Conservation (phyloP, 257 asterid species). For the Solanum dulcamara region DNA sequence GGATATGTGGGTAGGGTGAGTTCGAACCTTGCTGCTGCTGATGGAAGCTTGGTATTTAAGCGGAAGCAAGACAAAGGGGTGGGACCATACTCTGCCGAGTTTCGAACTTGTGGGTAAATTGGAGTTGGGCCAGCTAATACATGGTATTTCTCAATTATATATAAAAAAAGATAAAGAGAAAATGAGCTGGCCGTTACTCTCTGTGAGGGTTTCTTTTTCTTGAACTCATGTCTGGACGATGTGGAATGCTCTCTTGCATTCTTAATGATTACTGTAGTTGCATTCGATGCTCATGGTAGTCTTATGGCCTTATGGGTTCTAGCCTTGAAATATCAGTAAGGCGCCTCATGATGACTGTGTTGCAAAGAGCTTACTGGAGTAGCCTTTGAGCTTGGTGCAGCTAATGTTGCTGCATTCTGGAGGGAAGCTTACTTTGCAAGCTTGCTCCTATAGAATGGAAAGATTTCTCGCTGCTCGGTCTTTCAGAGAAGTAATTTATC, state of each 20-base stretch:
- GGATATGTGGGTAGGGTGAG: neutral
- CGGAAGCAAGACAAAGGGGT: neutral
- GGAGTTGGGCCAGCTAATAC: neutral
- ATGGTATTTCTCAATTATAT: neutral
- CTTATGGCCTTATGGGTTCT: neutral
- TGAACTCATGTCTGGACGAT: neutral
- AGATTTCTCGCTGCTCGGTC: neutral
- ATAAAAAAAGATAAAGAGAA: neutral
- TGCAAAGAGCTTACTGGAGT: neutral
- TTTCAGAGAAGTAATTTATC: neutral
- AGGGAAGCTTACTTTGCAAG: neutral
- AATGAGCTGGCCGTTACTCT: neutral
- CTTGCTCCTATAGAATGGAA: neutral
- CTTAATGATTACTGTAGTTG: neutral
- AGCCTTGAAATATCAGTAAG: neutral
- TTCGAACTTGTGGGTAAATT: neutral
- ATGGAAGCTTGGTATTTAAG: neutral
- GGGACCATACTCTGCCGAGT: neutral
- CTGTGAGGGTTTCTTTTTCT: neutral
- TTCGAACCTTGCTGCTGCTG: neutral
- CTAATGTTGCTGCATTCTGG: neutral
- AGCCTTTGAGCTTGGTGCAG: neutral
- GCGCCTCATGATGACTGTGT: neutral
- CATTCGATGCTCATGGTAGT: neutral
- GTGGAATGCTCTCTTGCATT: neutral